Conservation (phyloP, 2,329 filamentous ascomycete species). For the Blastomyces emzantsi region DNA sequence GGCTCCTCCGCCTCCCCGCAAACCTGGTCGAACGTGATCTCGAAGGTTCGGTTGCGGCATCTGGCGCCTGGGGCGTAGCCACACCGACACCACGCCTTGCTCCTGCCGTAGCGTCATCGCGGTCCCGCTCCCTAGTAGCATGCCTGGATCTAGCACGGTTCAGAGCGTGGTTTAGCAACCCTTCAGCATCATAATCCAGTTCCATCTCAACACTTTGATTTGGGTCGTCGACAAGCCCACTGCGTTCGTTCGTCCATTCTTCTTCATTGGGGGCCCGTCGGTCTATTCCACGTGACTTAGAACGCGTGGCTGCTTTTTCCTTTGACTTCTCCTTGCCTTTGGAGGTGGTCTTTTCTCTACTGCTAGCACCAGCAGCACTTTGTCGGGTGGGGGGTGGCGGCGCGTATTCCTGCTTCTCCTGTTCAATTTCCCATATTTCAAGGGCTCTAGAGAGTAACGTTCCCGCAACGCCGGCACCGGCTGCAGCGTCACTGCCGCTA, state of each 20-base stretch:
- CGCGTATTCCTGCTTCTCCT: conserved; percentile 16
- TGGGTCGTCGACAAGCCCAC: conserved; percentile 16
- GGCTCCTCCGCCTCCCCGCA: conserved; percentile 13
- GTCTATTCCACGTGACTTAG: conserved; percentile 10
- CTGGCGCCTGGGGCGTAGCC: background rate
- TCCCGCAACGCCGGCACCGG: conserved; percentile 40
- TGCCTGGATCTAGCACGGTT: conserved; percentile 17
- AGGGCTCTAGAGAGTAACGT: conserved; percentile 38
- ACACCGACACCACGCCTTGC: conserved; percentile 1
- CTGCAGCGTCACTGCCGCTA: conserved; percentile 39
- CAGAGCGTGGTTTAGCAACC: conserved; percentile 33
- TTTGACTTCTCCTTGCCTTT: conserved; percentile 26
- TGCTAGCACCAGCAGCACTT: conserved; percentile 13
- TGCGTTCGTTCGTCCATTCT: conserved; percentile 31
- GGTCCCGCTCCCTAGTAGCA: background rate
- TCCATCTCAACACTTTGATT: conserved; percentile 33
- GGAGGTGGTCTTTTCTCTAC: conserved; percentile 16
- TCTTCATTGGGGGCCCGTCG: conserved; percentile 17
- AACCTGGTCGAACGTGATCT: conserved; percentile 11
- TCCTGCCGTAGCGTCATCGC: background rate
- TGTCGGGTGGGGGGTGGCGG: conserved; percentile 2
- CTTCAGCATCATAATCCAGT: conserved; percentile 37
- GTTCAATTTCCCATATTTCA: conserved; percentile 39
- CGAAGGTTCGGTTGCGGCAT: conserved; percentile 6
- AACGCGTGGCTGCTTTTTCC: conserved; percentile 18